Conservation (phyloP, 2,329 filamentous ascomycete species). For the Sporothrix brunneoviolacea region DNA sequence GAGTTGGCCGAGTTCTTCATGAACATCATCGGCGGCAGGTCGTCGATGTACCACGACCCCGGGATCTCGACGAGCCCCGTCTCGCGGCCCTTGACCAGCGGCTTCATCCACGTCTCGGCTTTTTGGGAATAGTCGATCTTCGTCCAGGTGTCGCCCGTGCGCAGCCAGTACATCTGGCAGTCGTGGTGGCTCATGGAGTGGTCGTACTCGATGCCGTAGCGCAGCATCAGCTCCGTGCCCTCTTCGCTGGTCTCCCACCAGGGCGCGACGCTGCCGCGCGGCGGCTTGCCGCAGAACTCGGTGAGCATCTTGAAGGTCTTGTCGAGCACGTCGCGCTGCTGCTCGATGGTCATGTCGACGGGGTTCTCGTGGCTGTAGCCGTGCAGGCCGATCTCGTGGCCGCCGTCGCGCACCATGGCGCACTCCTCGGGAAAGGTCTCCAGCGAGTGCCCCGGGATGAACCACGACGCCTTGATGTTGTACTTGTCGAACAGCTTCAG, state of each 20-base stretch:
- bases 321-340: constrained; percentile 68
- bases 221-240: constrained; percentile 56
- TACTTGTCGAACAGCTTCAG: constrained; percentile 67
- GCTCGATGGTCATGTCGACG: constrained; percentile 58
- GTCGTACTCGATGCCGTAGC: constrained; percentile 64
- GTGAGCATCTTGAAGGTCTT: constrained; percentile 67
- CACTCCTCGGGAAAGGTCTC: constrained; percentile 43
- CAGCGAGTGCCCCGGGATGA: constrained; percentile 42
- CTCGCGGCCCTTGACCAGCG: constrained; percentile 49
- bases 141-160: constrained; percentile 59
- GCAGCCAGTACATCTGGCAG: constrained; percentile 56
- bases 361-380: constrained; percentile 31
- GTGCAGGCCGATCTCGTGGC: constrained; percentile 44
- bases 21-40: constrained; percentile 65
- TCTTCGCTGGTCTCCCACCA: constrained; percentile 69
- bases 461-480: constrained; percentile 58
- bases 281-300: constrained; percentile 65
- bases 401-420: constrained; percentile 37
- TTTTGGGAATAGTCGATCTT: constrained; percentile 61
- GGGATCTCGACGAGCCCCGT: constrained; percentile 64
- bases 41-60: constrained; percentile 58
- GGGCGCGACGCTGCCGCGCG: constrained; percentile 64
- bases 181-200: constrained; percentile 62
- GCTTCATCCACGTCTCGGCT: constrained; percentile 61
- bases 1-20: constrained; percentile 59